Conservation (phyloP, 179 eudicot genomes). For the Silene coronaria region DNA sequence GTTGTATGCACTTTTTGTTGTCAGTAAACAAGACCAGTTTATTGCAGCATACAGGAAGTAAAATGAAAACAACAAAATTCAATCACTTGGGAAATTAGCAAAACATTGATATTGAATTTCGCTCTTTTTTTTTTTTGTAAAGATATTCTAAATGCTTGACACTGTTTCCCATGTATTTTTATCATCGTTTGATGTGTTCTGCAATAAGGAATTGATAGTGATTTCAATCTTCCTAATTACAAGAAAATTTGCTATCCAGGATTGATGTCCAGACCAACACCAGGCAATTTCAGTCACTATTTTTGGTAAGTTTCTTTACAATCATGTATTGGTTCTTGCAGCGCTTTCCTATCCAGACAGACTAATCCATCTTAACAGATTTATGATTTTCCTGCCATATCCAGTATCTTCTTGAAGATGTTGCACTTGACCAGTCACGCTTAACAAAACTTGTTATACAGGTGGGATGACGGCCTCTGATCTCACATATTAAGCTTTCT, state of each 20-base stretch:
- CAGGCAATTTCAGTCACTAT: constrained; percentile 74
- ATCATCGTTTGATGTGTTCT: background rate
- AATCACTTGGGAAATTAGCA: background rate
- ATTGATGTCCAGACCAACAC: constrained; percentile 87
- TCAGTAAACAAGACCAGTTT: background rate
- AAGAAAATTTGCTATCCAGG: constrained; percentile 40
- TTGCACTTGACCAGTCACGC: constrained; percentile 59
- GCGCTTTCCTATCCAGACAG: background rate
- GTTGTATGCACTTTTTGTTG: background rate
- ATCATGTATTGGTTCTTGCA: background rate
- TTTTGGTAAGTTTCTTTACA: constrained; percentile 39
- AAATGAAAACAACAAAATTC: background rate
- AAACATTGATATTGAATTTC: background rate
- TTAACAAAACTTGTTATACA: constrained; percentile 64
- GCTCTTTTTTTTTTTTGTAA: background rate
- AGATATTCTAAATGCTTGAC: background rate
- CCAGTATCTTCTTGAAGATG: constrained; percentile 82
- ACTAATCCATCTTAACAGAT: background rate
- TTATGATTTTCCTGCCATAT: constrained; percentile 15
- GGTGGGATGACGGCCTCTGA: constrained; percentile 35
- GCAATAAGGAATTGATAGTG: background rate
- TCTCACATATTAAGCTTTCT: constrained; percentile 2
- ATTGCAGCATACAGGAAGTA: background rate
- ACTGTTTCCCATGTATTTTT: background rate
- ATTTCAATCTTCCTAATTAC: background rate